These are phyloP conservation scores for Irpex rosettiformis DNA, from an alignment of 1,284 basidiomycete species.

Conservation along the genomic window DNA sequence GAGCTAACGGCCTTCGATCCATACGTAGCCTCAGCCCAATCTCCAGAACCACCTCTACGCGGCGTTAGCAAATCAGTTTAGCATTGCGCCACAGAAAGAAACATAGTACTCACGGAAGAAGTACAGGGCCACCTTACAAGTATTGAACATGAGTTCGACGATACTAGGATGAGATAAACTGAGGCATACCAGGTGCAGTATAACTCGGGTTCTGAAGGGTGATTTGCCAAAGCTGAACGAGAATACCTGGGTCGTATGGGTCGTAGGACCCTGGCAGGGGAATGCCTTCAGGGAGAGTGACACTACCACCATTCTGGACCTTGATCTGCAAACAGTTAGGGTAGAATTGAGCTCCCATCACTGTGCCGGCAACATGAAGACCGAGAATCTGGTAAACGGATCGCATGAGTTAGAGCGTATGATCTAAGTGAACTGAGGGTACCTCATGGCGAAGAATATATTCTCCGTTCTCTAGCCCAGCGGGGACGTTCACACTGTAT, in stretches of 20 bases:
- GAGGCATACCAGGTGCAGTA: conserved; percentile 14
- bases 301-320: conserved; percentile 15
- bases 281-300: conserved; percentile 16
- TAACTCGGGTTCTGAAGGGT: conserved; percentile 13
- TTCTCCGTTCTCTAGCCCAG: conserved; percentile 13
- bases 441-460: conserved; percentile 20
- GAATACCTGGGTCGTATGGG: conserved; percentile 18
- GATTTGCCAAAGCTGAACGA: conserved; percentile 18
- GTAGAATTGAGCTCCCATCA: conserved; percentile 21
- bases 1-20: conserved; percentile 1
- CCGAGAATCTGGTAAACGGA: conserved; percentile 15
- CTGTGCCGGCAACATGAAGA: conserved; percentile 10
- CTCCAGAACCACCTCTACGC: conserved; percentile 14
- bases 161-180: too few relatives aligned
- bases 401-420: neutral
- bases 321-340: conserved; percentile 19
- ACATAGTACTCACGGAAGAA: conserved; percentile 11
- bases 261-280: conserved; percentile 19
- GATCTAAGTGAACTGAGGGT: neutral
- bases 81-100: neutral
- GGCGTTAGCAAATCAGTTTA: neutral
- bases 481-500: conserved; percentile 19
- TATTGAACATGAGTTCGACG: neutral
- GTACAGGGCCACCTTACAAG: conserved; percentile 10
- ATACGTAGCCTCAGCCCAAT: conserved; percentile 15